Evolutionary conservation across 306 rosid species (phyloP).

Genomic region (Delonix regia): DNA sequence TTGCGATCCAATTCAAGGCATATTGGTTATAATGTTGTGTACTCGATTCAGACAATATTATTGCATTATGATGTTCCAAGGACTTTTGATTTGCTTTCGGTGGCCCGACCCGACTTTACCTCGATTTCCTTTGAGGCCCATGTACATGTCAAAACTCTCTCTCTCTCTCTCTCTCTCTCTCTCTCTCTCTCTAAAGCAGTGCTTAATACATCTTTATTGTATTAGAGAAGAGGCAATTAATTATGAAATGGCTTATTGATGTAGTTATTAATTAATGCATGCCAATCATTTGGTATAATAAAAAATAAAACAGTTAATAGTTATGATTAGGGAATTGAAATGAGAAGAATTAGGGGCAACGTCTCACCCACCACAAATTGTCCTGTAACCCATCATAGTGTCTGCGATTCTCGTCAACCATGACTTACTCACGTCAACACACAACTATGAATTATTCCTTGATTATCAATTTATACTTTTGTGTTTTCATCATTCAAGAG

Average conservation of each 20-base stretch:
- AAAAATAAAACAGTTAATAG: constrained; percentile 22
- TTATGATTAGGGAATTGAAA: constrained; percentile 42
- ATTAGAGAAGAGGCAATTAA: not conserved
- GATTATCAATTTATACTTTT: too few species aligned
- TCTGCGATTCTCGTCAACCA: constrained; percentile 35
- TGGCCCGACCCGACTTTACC: not conserved
- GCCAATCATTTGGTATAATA: constrained; percentile 56
- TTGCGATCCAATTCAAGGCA: not conserved
- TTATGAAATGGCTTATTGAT: constrained; percentile 32
- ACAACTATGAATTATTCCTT: constrained; percentile 34
- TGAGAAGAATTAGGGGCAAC: constrained; percentile 33
- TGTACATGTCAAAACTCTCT: too few species aligned
- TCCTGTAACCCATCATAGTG: constrained; percentile 29
- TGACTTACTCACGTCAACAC: constrained; percentile 31
- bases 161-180: not conserved
- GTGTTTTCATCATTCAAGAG: too few species aligned
- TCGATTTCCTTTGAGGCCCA: not conserved
- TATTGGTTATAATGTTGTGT: not conserved
- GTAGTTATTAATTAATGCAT: constrained; percentile 39
- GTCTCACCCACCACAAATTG: constrained; percentile 56
- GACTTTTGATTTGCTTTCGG: not conserved
- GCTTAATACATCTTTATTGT: too few species aligned
- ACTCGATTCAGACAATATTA: not conserved
- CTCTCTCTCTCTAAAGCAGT: not conserved
- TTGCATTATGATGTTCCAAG: not conserved